Evolutionary conservation across 495 filamentous ascomycete species (phyloP).

Genomic region (Xylaria acuta): DNA sequence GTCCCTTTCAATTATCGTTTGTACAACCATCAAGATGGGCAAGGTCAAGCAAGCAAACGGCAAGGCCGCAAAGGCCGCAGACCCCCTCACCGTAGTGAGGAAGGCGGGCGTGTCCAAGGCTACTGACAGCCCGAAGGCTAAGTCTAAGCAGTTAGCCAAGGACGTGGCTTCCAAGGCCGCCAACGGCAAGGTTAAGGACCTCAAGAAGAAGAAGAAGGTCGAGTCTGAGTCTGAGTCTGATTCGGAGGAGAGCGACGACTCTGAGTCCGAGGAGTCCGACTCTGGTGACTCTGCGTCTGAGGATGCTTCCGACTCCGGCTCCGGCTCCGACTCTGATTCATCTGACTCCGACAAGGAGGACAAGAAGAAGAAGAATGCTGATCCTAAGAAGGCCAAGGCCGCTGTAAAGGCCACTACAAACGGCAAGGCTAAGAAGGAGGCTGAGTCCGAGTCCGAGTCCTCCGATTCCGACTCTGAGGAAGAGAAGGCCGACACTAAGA

Average conservation of each 20-base stretch:
- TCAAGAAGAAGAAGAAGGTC: conserved; percentile 60
- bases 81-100: conserved; percentile 47
- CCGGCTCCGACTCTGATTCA: conserved; percentile 48
- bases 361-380: conserved; percentile 57
- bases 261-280: conserved; percentile 29
- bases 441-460: conserved; percentile 25
- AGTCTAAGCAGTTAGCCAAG: conserved; percentile 61
- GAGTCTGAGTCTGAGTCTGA: conserved; percentile 47
- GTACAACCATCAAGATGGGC: conserved; percentile 54
- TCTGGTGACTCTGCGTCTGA: conserved; percentile 39
- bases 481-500: conserved; percentile 29
- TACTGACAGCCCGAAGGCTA: conserved; percentile 52
- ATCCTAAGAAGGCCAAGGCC: conserved; percentile 49
- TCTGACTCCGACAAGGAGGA: conserved; percentile 42
- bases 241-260: conserved; percentile 39
- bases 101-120: conserved; percentile 52
- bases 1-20: conserved; percentile 32
- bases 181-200: conserved; percentile 49
- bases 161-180: conserved; percentile 49
- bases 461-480: conserved; percentile 48
- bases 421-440: conserved; percentile 38
- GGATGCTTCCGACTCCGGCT: conserved; percentile 45
- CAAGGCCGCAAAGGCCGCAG: conserved; percentile 46
- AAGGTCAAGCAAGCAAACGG: conserved; percentile 61
- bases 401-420: conserved; percentile 40